These are phyloP conservation scores for Suillus americanus DNA, from an alignment of 768 basidiomycete genomes.

Conservation along the genomic window DNA sequence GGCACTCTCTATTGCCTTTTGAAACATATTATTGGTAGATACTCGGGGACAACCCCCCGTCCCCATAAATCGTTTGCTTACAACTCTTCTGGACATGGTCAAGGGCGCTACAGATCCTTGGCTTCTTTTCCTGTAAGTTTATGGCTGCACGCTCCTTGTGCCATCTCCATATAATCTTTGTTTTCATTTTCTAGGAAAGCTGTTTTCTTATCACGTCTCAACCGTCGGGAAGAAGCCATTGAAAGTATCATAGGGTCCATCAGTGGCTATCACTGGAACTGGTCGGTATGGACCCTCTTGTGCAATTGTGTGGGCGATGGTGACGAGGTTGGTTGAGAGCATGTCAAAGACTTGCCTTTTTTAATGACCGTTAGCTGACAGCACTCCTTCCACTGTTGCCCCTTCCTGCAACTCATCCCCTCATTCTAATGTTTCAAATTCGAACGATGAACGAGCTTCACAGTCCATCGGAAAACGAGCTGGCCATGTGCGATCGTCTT, in stretches of 20 bases:
- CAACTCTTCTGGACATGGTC: slow-evolving; percentile 60
- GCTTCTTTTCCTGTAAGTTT: slow-evolving; percentile 75
- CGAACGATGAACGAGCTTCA: slow-evolving; percentile 89
- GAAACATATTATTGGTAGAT: slow-evolving; percentile 37
- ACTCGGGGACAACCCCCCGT: slow-evolving; percentile 67
- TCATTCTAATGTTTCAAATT: slow-evolving; percentile 77
- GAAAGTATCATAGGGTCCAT: slow-evolving; percentile 78
- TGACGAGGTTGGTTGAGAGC: slow-evolving; percentile 64
- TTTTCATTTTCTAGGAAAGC: slow-evolving; percentile 58
- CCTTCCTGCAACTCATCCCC: slow-evolving; percentile 49
- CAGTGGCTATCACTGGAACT: slow-evolving; percentile 84
- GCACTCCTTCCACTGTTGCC: slow-evolving; percentile 46
- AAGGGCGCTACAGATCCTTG: slow-evolving; percentile 70
- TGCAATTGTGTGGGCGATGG: slow-evolving; percentile 75
- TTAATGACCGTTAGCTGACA: slow-evolving; percentile 35
- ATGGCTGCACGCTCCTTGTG: neutral
- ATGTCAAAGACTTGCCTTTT: neutral
- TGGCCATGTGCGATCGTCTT: slow-evolving; percentile 78
- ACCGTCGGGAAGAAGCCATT: slow-evolving; percentile 82
- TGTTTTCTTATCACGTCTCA: slow-evolving; percentile 76
- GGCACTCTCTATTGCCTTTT: neutral
- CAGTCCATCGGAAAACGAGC: slow-evolving; percentile 83
- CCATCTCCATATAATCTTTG: slow-evolving; percentile 4
- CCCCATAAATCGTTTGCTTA: slow-evolving; percentile 60
- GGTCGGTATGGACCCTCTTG: slow-evolving; percentile 90